Conservation (phyloP, 2,329 filamentous ascomycete species). For the Exserohilum turcica region DNA sequence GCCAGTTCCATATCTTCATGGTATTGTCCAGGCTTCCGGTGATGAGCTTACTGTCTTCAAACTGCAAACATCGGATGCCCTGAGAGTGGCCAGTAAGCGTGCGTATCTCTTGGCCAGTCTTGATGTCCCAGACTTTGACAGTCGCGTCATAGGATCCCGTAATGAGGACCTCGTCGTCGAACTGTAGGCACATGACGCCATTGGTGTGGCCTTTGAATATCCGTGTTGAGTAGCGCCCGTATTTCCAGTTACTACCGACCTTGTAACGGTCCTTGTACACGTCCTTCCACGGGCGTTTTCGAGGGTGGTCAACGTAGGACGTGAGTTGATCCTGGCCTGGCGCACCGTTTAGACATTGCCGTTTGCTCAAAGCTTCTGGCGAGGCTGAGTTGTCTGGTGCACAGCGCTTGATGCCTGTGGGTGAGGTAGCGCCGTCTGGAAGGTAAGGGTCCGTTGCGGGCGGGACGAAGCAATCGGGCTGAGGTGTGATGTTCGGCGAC, state of each 20-base stretch:
- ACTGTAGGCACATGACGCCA: conserved; percentile 78
- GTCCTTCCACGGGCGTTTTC: conserved; percentile 83
- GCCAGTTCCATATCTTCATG: conserved; percentile 96
- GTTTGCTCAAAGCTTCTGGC: conserved; percentile 40
- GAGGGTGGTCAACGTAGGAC: conserved; percentile 56
- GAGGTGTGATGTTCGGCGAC: conserved; percentile 57
- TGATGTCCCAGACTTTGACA: conserved; percentile 94
- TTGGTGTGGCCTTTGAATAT: conserved; percentile 87
- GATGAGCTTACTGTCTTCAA: conserved; percentile 89
- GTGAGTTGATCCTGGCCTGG: conserved; percentile 44
- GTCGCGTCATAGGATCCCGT: conserved; percentile 95
- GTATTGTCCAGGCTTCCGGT: conserved; percentile 87
- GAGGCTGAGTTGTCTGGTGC: conserved; percentile 30
- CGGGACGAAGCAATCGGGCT: conserved; percentile 44
- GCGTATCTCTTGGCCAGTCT: conserved; percentile 83
- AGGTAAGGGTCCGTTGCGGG: conserved; percentile 17
- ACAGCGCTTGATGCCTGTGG: conserved; percentile 37
- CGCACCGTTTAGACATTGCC: conserved; percentile 35
- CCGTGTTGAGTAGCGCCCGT: conserved; percentile 83
- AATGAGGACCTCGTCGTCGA: conserved; percentile 88
- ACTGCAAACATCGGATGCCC: conserved; percentile 87
- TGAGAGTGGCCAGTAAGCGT: conserved; percentile 81
- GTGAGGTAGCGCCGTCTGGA: conserved; percentile 22
- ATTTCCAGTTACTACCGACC: conserved; percentile 97
- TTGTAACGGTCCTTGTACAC: conserved; percentile 95